These are phyloP conservation scores for Trichoderma pleuroti DNA, from an alignment of 2,329 filamentous ascomycete genomes.

Conservation along the genomic window DNA sequence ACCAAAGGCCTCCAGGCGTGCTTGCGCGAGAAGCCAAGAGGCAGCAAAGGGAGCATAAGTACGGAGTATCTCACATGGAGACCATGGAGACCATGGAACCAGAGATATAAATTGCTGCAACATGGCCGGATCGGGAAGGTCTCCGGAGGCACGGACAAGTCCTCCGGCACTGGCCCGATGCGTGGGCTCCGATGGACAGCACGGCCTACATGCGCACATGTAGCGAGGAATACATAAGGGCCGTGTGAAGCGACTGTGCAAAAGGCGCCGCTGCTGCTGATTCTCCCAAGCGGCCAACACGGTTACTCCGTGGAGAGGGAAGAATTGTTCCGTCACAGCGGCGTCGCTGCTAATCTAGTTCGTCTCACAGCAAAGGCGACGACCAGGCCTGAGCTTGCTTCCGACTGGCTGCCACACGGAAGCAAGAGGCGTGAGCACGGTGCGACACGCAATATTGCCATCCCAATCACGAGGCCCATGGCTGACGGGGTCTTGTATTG, in stretches of 20 bases:
- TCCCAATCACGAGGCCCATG: conserved; percentile 17
- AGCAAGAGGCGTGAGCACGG: conserved; percentile 14
- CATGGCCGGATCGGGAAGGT: conserved; percentile 7
- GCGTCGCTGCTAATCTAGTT: background rate
- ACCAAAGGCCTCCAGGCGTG: background rate
- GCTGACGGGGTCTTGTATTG: conserved; percentile 10
- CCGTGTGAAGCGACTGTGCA: background rate
- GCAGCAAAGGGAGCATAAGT: background rate
- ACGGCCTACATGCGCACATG: background rate
- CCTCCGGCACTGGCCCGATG: conserved; percentile 9
- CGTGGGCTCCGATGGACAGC: background rate
- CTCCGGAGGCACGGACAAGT: conserved; percentile 7
- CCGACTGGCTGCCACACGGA: conserved; percentile 4
- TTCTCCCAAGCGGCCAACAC: background rate
- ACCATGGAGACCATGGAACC: too few relatives aligned
- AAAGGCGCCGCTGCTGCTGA: background rate
- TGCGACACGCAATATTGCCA: conserved; percentile 17
- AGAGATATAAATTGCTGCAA: background rate
- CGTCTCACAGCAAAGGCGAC: conserved; percentile 2
- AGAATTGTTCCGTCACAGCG: background rate
- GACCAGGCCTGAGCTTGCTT: background rate
- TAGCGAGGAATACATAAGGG: background rate
- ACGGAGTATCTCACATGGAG: background rate
- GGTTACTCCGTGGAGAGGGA: too few relatives aligned
- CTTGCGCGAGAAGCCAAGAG: background rate